These are phyloP conservation scores for Salvia miltiorrhiza DNA, from an alignment of 257 asterid genomes.

Conservation along the genomic window DNA sequence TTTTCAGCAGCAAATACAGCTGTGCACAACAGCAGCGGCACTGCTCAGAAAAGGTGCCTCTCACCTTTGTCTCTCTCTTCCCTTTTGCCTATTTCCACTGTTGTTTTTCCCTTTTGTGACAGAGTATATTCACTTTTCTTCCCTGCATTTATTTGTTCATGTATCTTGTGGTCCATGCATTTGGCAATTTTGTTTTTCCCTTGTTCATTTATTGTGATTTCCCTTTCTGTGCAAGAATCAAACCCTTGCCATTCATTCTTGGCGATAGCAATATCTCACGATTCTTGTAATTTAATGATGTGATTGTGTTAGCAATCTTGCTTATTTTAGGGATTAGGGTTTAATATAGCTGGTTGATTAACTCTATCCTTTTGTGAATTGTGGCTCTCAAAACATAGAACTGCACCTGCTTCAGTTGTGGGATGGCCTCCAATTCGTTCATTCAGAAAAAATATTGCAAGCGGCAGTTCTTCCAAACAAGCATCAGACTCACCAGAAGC, in stretches of 20 bases:
- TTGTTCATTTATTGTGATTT: background rate
- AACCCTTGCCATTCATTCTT: background rate
- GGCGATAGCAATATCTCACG: background rate
- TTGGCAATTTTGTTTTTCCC: background rate
- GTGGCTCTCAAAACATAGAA: slow-evolving; percentile 30
- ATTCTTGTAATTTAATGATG: background rate
- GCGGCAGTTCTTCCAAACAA: slow-evolving; percentile 42
- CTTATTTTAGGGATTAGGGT: background rate
- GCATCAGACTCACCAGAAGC: slow-evolving; percentile 35
- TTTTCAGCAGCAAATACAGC: slow-evolving; percentile 57
- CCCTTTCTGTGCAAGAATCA: background rate
- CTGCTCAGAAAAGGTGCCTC: slow-evolving; percentile 78
- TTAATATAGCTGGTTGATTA: background rate
- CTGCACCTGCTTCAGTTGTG: slow-evolving; percentile 80
- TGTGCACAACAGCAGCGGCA: slow-evolving; percentile 55
- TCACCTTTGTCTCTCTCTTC: slow-evolving; percentile 31
- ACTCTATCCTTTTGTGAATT: too few relatives aligned
- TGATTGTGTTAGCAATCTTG: too few relatives aligned
- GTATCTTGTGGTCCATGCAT: slow-evolving; percentile 51
- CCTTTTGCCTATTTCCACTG: slow-evolving; percentile 6
- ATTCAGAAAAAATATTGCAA: slow-evolving; percentile 66
- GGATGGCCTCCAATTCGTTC: slow-evolving; percentile 99
- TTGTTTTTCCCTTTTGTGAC: slow-evolving; percentile 28
- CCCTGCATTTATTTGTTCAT: slow-evolving; percentile 28
- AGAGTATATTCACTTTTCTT: slow-evolving; percentile 56